These are phyloP conservation scores for Sicyos baderoa DNA, from an alignment of 306 rosid species.

Conservation along the genomic window DNA sequence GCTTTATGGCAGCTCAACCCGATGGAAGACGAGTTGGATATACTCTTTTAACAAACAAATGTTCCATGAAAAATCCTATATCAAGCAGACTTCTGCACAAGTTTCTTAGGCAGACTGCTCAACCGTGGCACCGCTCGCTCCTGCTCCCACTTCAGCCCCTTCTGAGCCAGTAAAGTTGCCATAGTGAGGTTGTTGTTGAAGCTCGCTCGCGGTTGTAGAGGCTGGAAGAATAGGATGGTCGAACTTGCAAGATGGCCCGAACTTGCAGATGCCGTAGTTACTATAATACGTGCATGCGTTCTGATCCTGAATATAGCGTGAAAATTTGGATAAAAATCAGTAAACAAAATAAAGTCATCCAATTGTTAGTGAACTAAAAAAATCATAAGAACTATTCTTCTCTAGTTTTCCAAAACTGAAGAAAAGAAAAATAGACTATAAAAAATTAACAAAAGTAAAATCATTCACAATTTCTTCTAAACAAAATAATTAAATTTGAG, in stretches of 20 bases:
- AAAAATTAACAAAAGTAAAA: not conserved
- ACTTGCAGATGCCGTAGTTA: slow-evolving; percentile 91
- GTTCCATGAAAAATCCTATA: slow-evolving; percentile 12
- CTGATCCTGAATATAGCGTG: slow-evolving; percentile 55
- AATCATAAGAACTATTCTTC: not conserved
- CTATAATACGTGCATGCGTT: slow-evolving; percentile 61
- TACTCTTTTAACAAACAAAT: not conserved
- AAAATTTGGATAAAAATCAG: slow-evolving; percentile 9
- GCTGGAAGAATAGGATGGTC: slow-evolving; percentile 46
- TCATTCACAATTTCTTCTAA: not conserved
- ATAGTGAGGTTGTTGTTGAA: slow-evolving; percentile 14
- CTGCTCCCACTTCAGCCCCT: slow-evolving; percentile 36
- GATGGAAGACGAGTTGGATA: slow-evolving; percentile 25
- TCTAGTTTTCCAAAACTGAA: not conserved
- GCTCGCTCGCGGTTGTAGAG: slow-evolving; percentile 36
- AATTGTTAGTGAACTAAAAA: too few species aligned
- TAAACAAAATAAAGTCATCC: not conserved
- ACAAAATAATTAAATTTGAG: not conserved
- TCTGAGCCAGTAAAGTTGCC: slow-evolving; percentile 21
- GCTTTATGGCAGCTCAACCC: slow-evolving; percentile 27
- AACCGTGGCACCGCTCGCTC: slow-evolving; percentile 31
- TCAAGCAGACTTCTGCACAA: slow-evolving; percentile 30
- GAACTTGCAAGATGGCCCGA: slow-evolving; percentile 80
- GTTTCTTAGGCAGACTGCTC: slow-evolving; percentile 38
- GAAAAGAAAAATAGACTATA: not conserved